Base-by-base conservation (phyloP, 768 basidiomycete species). In the Termitomyces sp. region DNA sequence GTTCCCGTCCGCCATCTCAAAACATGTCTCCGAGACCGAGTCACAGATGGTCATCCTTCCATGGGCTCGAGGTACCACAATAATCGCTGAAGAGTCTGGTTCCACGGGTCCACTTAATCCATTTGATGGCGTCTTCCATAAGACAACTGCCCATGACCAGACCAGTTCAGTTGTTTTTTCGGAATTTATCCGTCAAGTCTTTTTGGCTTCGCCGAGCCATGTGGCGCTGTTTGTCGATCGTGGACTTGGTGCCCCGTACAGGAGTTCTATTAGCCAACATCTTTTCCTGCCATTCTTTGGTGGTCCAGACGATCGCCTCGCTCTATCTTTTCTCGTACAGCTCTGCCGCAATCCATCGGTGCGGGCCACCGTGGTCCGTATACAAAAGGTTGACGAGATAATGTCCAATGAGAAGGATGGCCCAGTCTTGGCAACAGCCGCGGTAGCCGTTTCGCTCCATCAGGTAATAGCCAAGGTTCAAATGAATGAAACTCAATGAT, bases 271-370 rank as follows among this genome's bases (percentile, higher is more conserved):
- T 44, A 69, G 64, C 24, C 77, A 87, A 59, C 90, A 91, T 61
- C 66, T 98, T 30, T 84, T 95, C 68, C 67, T 94, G 43, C 91
- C 95, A 0, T 98, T 96, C 83, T 90, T 93, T 68, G 96, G 96
- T 38, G 96, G 96, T 0, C 86, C 92, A 0, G 96, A 99, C 68
- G 96, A 98, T 68, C 84, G 97, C 1, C 77, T 93, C 22, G 92
- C 92, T 0, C 73, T 98, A 28, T 73, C 80, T 32, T 84, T 98
- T 65, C 82, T 92, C 4, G 83, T 91, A 35, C 95, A 98, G 68
- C 90, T 94, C 56, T 79, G 79, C 54, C 70, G 71, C 33, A 86
- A 88, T 60, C 68, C 80, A 0, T 72, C 69, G 36, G 79, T 92
- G 0, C 81, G 71, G 5, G 97, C 92, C 0, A 93, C 90, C 0